phyloP scores from a whole-genome alignment of 176 grass and related monocot species.

The Hordeum vulgare region DNA sequence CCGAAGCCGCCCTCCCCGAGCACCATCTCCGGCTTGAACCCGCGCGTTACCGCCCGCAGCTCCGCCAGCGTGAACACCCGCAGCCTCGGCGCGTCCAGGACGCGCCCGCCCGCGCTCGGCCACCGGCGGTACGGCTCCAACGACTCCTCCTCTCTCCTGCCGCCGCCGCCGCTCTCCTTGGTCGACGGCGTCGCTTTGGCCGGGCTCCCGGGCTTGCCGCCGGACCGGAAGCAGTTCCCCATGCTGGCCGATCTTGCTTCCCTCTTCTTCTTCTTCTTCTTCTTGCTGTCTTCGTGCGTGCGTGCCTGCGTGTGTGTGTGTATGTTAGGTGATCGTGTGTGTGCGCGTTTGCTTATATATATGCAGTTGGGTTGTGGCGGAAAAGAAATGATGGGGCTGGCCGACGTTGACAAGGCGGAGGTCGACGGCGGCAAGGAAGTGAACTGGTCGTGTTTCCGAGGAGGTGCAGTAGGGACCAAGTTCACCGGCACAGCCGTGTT shows the following conservation, averaged over 20 bases:
- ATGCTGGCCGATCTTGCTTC: not conserved
- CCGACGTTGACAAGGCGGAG: not conserved
- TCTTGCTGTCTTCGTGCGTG: no score
- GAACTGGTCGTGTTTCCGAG: not conserved
- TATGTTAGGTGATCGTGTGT: no score
- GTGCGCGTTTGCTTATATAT: no score
- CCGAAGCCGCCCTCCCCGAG: slow-evolving; percentile 83
- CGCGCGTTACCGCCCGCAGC: slow-evolving; percentile 45
- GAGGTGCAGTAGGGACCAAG: not conserved
- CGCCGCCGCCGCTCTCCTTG: not conserved
- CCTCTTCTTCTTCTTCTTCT: no score
- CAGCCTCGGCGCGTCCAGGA: slow-evolving; percentile 49
- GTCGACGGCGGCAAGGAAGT: not conserved
- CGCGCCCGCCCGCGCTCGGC: slow-evolving; percentile 13
- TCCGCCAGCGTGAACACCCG: slow-evolving; percentile 64
- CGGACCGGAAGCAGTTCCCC: not conserved
- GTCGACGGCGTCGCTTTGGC: no score
- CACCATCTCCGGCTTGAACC: slow-evolving; percentile 73
- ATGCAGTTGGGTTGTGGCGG: no score
- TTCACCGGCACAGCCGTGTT: not conserved
- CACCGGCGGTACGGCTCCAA: not conserved
- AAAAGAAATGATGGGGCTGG: not conserved
- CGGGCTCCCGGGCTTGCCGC: not conserved
- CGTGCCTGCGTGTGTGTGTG: no score
- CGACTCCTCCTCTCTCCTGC: not conserved